These are phyloP conservation scores for Grigorovia humatica DNA, from an alignment of 805 yeast species.

Conservation along the genomic window DNA sequence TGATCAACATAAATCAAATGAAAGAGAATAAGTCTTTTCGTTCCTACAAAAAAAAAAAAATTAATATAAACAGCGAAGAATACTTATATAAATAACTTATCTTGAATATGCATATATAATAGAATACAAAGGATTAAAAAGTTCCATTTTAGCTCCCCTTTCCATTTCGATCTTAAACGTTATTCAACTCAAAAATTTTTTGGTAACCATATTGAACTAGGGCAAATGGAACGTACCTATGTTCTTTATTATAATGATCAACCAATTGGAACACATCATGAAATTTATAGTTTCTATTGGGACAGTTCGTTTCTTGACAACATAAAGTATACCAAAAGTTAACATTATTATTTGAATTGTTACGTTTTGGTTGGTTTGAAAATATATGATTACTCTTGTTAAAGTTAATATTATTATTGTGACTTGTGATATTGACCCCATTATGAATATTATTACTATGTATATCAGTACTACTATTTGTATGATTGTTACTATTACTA, in stretches of 20 bases:
- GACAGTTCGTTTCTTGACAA: slow-evolving; percentile 10
- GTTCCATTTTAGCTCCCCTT: no score
- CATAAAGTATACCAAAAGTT: slow-evolving; percentile 3
- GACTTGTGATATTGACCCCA: no score
- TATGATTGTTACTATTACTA: no score
- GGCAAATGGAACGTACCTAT: slow-evolving; percentile 14
- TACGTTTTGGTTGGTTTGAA: not conserved
- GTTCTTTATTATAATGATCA: slow-evolving; percentile 19
- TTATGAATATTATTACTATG: not conserved
- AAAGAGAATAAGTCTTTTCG: no score
- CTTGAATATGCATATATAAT: not conserved
- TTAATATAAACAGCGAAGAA: not conserved
- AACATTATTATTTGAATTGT: not conserved
- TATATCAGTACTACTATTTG: not conserved
- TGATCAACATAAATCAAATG: no score
- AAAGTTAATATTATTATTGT: not conserved
- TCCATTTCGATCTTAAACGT: not conserved
- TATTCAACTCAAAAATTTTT: slow-evolving; percentile 3
- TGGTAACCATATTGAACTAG: slow-evolving; percentile 14
- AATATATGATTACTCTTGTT: no score
- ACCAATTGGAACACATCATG: slow-evolving; percentile 11
- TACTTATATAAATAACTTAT: no score
- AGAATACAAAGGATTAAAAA: not conserved
- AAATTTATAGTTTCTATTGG: not conserved
- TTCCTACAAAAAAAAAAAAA: no score